Evolutionary conservation across 2,329 filamentous ascomycete genomes (phyloP), one percentile per base, ranked within the genome.

Genomic region (Diaporthe citriasiana): DNA sequence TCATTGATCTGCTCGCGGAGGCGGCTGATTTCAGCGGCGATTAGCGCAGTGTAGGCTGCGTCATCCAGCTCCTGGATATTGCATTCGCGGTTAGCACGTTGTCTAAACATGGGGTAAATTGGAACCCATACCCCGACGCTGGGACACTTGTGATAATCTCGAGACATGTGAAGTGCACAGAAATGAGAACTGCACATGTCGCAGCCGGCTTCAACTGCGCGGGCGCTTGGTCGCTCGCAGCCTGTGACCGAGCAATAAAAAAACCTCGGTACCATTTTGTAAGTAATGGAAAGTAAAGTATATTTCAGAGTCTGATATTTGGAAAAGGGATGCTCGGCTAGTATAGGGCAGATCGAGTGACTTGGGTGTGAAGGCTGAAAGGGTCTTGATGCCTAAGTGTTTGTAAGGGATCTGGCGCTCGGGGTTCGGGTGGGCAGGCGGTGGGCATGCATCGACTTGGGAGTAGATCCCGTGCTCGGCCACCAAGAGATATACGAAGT

Each of bases 21-120:
- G 47, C 60, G 42, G 7, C 40, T n/a, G 60, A 47, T 66, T 22
- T 66, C 60, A 35, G n/a, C 42, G 40, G 47, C 42, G 25, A 51
- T n/a, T 5, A 33, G 40, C 25, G 40, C n/a, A n/a, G 4, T 42
- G 27, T 65, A 65, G 59, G 33, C 27, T 10, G 59, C 59, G 3
- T 65, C 59, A n/a, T 65, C 59, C 15, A 65, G 33, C 5, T 47
- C 42, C 59, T 65, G 4, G 22, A 65, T 13, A n/a, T 40, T 73
- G 66, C 76, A 13, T 75, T 22, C 13, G 1, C 6, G 15, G 9
- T 56, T 8, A 56, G 27, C 30, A 35, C 12, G 27, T 9, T 55
- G 5, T 33, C 27, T 6, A 19, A 4, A 9, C 15, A 7, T 33
- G 15, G 38, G 5, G 12, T 9, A 5, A 8, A 22, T 33, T 33